Base-by-base conservation (phyloP, 2,329 filamentous ascomycete species). In the Claviceps arundinis region DNA sequence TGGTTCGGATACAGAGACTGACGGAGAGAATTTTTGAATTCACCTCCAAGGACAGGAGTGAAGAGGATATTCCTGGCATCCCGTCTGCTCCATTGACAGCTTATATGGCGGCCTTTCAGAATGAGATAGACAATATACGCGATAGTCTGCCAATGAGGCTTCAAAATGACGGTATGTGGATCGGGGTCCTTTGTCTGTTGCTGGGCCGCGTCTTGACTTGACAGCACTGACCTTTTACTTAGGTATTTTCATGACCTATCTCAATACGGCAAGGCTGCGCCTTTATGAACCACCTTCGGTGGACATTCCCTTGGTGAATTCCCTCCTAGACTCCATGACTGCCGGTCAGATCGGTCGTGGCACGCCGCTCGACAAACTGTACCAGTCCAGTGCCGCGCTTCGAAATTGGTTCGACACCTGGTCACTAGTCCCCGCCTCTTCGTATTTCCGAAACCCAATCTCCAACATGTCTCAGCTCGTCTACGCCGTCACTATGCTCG, bases 321-420 rank as follows among this genome's bases (percentile, higher is more conserved):
- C 65, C 16, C 68, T 73, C 50, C 72, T 65, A n/a, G 65, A 73
- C 3, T 69, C 72, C 0, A 64, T 75, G 1, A 68, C 69, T 0
- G 60, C 66, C 0, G 60, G 68, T 2, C 66, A 67, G 0, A 40
- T 66, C 2, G 67, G 68, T 4, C 63, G 65, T 1, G 62, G 70
- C 0, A 71, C 72, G 0, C 68, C 71, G 0, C 65, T 79, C 2
- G 74, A 79, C 52, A 64, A 71, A 3, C 70, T 81, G 9, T 76
- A 74, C 55, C 70, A 70, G 24, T 73, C 74, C 4, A 70, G 73
- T 45, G 63, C 66, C 16, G 72, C 76, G 1, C 59, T 78, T 0
- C 71, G 68, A 40, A 60, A 62, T 0, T 80, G 73, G 64, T 78
- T 80, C 48, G 69, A 76, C 2, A 64, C 65, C 40, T 76, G 75